Evolutionary conservation across 257 asterid species (phyloP), one percentile per base, ranked within the genome.

Genomic region (Forsythia suspensa): DNA sequence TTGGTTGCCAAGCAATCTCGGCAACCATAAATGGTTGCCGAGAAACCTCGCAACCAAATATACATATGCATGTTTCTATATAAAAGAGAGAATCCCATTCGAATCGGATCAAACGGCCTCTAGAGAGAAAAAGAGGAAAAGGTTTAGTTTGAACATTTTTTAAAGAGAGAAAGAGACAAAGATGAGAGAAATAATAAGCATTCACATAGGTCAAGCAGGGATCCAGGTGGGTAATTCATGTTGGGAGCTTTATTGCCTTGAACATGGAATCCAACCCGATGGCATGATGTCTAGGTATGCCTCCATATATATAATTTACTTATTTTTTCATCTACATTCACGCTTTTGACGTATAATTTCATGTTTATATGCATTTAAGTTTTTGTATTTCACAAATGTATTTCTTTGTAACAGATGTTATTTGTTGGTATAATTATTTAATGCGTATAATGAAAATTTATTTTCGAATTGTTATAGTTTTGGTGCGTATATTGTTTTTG

Each of bases 171-270:
- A 0, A 55, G 16, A 21, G 40, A 29, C 3, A 66, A 70, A 3
- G 4, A 70, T 41, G 74, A 70, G 74, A 18, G 74, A 70, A 46
- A 70, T 70, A 29, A 70, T 70, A 42, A 70, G 74, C 52, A 41
- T 70, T 8, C 74, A 70, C 34, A 70, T 70, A 8, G 74, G 74
- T 42, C 74, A 70, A 41, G 74, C 74, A 29, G 74, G 74, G 74
- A 70, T 70, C 48, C 74, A 70, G 34, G 74, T 70, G 24, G 74
- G 74, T 42, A 70, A 70, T 70, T 70, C 74, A 18, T 70, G 74
- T 15, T 70, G 74, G 73, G 74, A 70, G 52, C 55, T 70, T 20
- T 70, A 70, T 40, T 70, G 74, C 74, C 74, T 70, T 24, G 74
- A 70, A 40, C 74, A 70, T 70, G 74, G 48, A 7, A 70, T 70